These are phyloP conservation scores for Fraxinus cuspidata DNA, from an alignment of 257 asterid genomes.

Conservation along the genomic window DNA sequence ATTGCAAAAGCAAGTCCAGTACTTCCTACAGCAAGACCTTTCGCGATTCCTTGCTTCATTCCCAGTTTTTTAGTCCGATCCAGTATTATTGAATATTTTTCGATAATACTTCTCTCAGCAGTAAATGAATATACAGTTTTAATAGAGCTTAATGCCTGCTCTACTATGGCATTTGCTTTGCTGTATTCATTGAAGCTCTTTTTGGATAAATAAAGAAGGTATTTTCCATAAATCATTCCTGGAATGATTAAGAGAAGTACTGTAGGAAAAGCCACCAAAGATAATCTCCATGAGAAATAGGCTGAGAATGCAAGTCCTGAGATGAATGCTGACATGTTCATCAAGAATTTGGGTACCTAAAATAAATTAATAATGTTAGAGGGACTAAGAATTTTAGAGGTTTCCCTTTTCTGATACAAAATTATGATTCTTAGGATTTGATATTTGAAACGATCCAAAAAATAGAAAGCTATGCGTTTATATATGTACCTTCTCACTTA, in stretches of 20 bases:
- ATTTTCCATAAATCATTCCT: conserved; percentile 69
- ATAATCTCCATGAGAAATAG: conserved; percentile 75
- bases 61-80: conserved; percentile 64
- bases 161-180: conserved; percentile 61
- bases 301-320: conserved; percentile 68
- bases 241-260: conserved; percentile 64
- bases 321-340: conserved; percentile 71
- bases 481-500: conserved; percentile 72
- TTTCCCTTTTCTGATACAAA: background rate
- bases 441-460: background rate
- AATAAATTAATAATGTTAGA: conserved; percentile 6
- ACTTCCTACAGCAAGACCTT: conserved; percentile 84
- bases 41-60: conserved; percentile 75
- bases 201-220: conserved; percentile 50
- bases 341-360: conserved; percentile 75
- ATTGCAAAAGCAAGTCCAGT: conserved; percentile 75
- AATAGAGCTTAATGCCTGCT: conserved; percentile 78
- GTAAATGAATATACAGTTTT: conserved; percentile 83
- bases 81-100: conserved; percentile 54
- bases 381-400: background rate
- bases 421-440: background rate
- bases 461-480: background rate
- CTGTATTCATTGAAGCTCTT: conserved; percentile 62
- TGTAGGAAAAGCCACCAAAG: conserved; percentile 74
- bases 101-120: conserved; percentile 68